Conservation (phyloP, 2,329 filamentous ascomycete species). For the Exophiala sideris region DNA sequence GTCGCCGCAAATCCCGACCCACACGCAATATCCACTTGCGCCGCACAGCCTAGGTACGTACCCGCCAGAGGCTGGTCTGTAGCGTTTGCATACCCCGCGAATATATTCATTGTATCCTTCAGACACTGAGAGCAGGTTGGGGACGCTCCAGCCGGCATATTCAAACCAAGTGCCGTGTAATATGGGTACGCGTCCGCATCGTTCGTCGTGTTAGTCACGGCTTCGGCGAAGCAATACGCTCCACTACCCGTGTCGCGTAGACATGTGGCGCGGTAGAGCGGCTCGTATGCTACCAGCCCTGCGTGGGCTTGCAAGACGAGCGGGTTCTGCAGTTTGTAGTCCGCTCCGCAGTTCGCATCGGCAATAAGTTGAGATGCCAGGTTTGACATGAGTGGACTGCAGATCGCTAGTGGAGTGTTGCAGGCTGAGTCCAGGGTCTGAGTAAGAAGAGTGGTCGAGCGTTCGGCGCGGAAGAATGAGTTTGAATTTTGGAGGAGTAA, state of each 20-base stretch:
- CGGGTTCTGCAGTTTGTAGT: constrained; percentile 65
- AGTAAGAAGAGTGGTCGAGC: constrained; percentile 68
- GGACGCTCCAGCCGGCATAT: constrained; percentile 62
- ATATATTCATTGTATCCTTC: constrained; percentile 76
- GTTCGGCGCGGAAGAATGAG: constrained; percentile 76
- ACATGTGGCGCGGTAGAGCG: constrained; percentile 77
- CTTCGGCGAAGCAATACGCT: constrained; percentile 76
- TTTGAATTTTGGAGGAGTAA: constrained; percentile 79
- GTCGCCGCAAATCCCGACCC: constrained; percentile 54
- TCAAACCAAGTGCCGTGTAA: constrained; percentile 74
- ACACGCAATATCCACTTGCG: constrained; percentile 65
- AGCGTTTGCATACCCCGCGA: constrained; percentile 65
- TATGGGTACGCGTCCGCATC: constrained; percentile 77
- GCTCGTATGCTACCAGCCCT: constrained; percentile 72
- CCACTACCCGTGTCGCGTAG: constrained; percentile 63
- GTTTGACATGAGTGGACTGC: constrained; percentile 60
- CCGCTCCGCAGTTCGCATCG: constrained; percentile 64
- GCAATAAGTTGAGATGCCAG: constrained; percentile 65
- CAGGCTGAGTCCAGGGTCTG: constrained; percentile 78
- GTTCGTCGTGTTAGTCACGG: constrained; percentile 70
- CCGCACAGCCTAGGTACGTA: constrained; percentile 69
- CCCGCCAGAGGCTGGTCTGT: constrained; percentile 62
- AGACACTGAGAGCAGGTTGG: constrained; percentile 76
- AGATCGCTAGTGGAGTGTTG: constrained; percentile 61
- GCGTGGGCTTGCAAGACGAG: constrained; percentile 70